phyloP scores from a whole-genome alignment of 169 alveolate species.

The Amoebophrya sp. region DNA sequence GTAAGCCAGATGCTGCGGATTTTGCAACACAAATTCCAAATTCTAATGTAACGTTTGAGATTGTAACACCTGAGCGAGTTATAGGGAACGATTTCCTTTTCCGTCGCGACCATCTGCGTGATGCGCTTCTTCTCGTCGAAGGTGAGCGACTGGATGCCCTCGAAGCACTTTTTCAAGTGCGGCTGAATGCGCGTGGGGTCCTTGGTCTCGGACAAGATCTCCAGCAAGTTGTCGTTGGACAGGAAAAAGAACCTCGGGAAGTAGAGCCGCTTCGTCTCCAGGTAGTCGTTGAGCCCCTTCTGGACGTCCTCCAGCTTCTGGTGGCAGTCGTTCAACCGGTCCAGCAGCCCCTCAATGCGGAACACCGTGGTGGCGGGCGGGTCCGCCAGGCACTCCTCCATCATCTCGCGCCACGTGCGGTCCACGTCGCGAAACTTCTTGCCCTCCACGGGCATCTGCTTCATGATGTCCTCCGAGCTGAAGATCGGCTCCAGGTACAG shows the following conservation, averaged over 20 bases:
- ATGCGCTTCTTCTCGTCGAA: conserved; percentile 64
- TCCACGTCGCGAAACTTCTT: conserved; percentile 64
- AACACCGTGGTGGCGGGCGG: conserved; percentile 35
- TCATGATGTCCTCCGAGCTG: conserved; percentile 80
- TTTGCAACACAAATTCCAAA: too few relatives aligned
- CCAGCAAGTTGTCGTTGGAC: conserved; percentile 80
- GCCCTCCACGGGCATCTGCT: conserved; percentile 70
- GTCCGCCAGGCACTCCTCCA: conserved; percentile 48
- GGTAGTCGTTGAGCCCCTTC: conserved; percentile 81
- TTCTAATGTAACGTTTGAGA: too few relatives aligned
- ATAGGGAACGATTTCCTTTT: conserved; percentile 64
- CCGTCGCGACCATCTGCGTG: conserved; percentile 72
- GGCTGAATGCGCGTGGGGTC: conserved; percentile 79
- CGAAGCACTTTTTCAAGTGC: conserved; percentile 86
- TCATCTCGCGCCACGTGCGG: conserved; percentile 67
- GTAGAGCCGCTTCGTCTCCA: conserved; percentile 80
- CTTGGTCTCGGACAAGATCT: conserved; percentile 87
- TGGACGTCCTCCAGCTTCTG: conserved; percentile 77
- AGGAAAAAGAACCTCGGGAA: conserved; percentile 88
- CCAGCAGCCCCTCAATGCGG: conserved; percentile 46
- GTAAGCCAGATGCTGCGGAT: too few relatives aligned
- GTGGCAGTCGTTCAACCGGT: conserved; percentile 68
- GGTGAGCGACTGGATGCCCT: conserved; percentile 71
- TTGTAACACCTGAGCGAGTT: too few relatives aligned
- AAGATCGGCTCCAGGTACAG: conserved; percentile 85